Percentiles rank a stretch among this genome's conserved stretches.
Evolutionary conservation across 2,329 filamentous ascomycete genomes (phyloP).

Genomic region (Cytospora mali): DNA sequence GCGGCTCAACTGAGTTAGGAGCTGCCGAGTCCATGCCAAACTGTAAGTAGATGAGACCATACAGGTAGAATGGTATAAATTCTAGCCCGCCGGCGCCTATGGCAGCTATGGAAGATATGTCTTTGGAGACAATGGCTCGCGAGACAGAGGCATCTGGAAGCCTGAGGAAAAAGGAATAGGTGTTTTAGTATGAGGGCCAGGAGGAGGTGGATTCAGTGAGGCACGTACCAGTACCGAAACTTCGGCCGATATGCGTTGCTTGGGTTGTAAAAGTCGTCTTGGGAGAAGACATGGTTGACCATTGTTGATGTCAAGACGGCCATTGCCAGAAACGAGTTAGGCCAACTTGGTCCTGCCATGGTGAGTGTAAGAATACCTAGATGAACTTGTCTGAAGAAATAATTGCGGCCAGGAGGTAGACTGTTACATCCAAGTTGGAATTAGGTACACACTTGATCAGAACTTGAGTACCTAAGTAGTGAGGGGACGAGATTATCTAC

Average conservation of each 20-base stretch:
- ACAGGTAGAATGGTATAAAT: conserved; percentile 22
- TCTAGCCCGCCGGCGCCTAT: conserved; percentile 23
- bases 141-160: conserved; percentile 16
- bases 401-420: too few species aligned
- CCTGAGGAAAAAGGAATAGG: neutral
- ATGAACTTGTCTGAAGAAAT: neutral
- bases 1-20: conserved; percentile 3
- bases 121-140: conserved; percentile 14
- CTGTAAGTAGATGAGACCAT: conserved; percentile 9
- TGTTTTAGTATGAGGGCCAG: neutral
- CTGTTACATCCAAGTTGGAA: too few species aligned
- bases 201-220: neutral
- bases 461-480: too few species aligned
- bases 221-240: conserved; percentile 16
- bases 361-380: neutral
- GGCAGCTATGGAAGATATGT: conserved; percentile 11
- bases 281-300: neutral
- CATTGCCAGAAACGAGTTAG: neutral
- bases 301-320: neutral
- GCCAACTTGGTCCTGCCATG: conserved; percentile 2
- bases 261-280: conserved; percentile 11
- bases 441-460: too few species aligned
- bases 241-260: conserved; percentile 10
- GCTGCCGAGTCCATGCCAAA: neutral
- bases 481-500: too few species aligned